Conservation (phyloP, 1,139 yeast species). For the Pneumocystis sp. region DNA sequence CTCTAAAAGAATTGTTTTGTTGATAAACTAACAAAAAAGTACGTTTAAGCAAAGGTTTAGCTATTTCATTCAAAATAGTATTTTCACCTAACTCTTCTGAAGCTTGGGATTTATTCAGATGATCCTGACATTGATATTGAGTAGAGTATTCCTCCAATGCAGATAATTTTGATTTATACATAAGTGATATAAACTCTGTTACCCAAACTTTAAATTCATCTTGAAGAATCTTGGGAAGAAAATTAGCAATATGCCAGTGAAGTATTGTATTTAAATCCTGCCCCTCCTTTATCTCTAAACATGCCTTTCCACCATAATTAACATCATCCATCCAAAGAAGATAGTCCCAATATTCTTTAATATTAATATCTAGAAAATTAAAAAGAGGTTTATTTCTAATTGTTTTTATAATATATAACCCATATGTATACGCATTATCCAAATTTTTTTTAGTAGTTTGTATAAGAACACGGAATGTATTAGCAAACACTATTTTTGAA, state of each 20-base stretch:
- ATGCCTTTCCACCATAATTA: constrained; percentile 74
- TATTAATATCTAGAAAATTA: constrained; percentile 60
- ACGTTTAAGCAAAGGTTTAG: constrained; percentile 52
- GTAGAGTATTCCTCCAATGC: constrained; percentile 4
- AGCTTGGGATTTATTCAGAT: constrained; percentile 28
- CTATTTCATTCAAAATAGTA: constrained; percentile 28
- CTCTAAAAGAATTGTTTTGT: constrained; percentile 59
- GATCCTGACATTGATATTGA: constrained; percentile 26
- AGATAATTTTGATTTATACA: constrained; percentile 40
- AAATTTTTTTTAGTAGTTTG: constrained; percentile 66
- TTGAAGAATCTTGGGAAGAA: constrained; percentile 59
- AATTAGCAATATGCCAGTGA: constrained; percentile 68
- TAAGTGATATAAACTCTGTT: constrained; percentile 54
- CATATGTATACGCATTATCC: constrained; percentile 82
- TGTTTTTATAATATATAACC: constrained; percentile 71
- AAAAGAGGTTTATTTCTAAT: constrained; percentile 71
- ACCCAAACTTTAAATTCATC: constrained; percentile 84
- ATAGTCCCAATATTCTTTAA: constrained; percentile 76
- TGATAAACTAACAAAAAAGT: constrained; percentile 48
- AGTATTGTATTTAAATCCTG: constrained; percentile 34
- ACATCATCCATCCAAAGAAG: constrained; percentile 88
- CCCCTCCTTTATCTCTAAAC: constrained; percentile 38
- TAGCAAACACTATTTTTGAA: constrained; percentile 64
- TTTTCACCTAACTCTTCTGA: constrained; percentile 19
- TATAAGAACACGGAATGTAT: constrained; percentile 57